A percentile compares a stretch with the other conserved stretches of the same genome.
These are phyloP conservation scores for Tinospora cordifolia DNA, from an alignment of 164 flowering plant species.

Conservation along the genomic window DNA sequence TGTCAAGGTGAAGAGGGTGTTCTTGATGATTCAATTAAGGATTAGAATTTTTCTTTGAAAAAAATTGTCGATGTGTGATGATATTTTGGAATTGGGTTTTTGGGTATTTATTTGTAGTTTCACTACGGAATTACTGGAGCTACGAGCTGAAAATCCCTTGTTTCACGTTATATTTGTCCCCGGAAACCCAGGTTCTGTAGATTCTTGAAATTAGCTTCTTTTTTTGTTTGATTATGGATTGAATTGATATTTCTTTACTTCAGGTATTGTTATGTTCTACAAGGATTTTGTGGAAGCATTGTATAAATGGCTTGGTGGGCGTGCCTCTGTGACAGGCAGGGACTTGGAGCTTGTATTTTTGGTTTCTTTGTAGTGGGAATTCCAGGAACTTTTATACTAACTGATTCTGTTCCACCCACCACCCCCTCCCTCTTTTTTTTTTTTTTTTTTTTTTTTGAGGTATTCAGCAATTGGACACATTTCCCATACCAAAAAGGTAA, in stretches of 20 bases:
- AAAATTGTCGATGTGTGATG: neutral
- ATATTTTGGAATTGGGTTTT: neutral
- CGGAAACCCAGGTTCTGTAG: slow-evolving; percentile 75
- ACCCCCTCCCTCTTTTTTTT: too few relatives aligned
- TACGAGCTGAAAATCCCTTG: slow-evolving; percentile 46
- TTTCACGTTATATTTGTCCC: slow-evolving; percentile 65
- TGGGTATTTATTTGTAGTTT: slow-evolving; percentile 6
- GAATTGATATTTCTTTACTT: neutral
- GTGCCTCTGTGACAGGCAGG: slow-evolving; percentile 62
- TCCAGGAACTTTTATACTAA: slow-evolving; percentile 10
- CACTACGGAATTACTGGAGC: slow-evolving; percentile 69
- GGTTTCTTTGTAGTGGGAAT: neutral
- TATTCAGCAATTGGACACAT: slow-evolving; percentile 57
- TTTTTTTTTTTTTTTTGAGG: slow-evolving; percentile 7
- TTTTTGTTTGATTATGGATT: slow-evolving; percentile 3
- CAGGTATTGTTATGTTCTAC: slow-evolving; percentile 57
- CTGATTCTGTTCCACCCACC: too few relatives aligned
- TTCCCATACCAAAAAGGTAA: slow-evolving; percentile 61
- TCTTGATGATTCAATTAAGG: neutral
- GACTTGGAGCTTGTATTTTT: neutral
- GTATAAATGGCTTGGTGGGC: slow-evolving; percentile 55
- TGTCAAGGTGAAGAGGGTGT: slow-evolving; percentile 45
- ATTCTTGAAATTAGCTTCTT: neutral
- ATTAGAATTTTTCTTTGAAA: neutral
- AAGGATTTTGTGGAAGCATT: slow-evolving; percentile 60